Conservation (phyloP, 139 green algal species). For the Coelastrella sp. region DNA sequence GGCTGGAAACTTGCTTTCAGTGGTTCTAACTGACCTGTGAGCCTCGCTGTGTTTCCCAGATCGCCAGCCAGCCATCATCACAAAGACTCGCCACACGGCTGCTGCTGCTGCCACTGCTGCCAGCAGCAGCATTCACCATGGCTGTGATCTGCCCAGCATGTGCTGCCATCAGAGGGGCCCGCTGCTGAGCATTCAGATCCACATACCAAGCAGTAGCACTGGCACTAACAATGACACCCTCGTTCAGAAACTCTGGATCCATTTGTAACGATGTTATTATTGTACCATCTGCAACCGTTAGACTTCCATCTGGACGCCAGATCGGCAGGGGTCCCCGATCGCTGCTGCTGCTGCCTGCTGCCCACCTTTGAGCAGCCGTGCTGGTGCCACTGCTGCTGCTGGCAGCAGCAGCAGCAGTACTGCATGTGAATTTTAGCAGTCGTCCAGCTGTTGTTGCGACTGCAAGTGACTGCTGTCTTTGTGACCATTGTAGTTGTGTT, state of each 20-base stretch:
- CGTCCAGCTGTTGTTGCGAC: conserved; percentile 7
- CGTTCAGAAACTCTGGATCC: conserved; percentile 7
- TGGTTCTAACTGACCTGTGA: not conserved
- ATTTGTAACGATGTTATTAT: not conserved
- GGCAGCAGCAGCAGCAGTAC: not conserved
- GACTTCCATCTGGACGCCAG: not conserved
- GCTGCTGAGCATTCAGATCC: conserved; percentile 12
- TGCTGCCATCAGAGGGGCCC: conserved; percentile 43
- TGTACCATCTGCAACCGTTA: conserved; percentile 15
- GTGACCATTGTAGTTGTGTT: conserved; percentile 21
- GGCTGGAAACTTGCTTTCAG: not conserved
- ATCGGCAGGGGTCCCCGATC: not conserved
- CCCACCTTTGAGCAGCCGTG: not conserved
- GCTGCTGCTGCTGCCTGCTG: conserved; percentile 15
- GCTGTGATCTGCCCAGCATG: not conserved
- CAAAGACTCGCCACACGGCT: conserved; percentile 45
- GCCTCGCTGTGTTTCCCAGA: conserved; percentile 42
- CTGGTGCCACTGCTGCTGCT: conserved; percentile 16
- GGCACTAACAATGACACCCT: conserved; percentile 10
- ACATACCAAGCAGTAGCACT: conserved; percentile 49
- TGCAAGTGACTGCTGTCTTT: not conserved
- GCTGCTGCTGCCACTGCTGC: conserved; percentile 32
- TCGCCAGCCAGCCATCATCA: conserved; percentile 52
- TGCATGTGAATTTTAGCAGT: conserved; percentile 33
- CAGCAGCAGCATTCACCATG: not conserved